These are phyloP conservation scores for Alternaria sp. DNA, from an alignment of 2,329 filamentous ascomycete species.

Conservation along the genomic window DNA sequence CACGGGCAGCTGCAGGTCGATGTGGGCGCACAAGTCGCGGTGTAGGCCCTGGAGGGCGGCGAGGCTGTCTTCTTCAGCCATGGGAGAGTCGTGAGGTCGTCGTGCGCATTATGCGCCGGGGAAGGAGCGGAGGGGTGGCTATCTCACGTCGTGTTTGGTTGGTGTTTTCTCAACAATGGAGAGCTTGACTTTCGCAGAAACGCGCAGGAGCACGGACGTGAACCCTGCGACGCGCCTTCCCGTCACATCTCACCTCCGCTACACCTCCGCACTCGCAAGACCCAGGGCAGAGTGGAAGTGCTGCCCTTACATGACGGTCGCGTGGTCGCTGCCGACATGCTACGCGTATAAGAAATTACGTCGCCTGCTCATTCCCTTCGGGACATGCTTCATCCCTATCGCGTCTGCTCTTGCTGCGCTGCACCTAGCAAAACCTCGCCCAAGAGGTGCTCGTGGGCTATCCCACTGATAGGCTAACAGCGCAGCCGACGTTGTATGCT, in stretches of 20 bases:
- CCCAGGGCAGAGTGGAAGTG: neutral
- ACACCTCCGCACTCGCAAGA: conserved; percentile 24
- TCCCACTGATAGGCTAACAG: neutral
- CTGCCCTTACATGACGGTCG: conserved; percentile 5
- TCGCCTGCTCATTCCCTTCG: neutral
- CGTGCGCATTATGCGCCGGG: conserved; percentile 44
- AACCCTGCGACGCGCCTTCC: conserved; percentile 19
- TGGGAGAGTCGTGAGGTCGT: conserved; percentile 49
- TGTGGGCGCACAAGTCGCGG: conserved; percentile 80
- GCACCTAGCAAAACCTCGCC: neutral
- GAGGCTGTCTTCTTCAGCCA: conserved; percentile 78
- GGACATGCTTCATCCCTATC: conserved; percentile 15
- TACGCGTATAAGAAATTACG: neutral
- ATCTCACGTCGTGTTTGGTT: conserved; percentile 31
- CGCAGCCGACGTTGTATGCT: neutral
- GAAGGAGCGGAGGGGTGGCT: conserved; percentile 12
- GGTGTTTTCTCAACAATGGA: conserved; percentile 31
- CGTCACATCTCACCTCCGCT: conserved; percentile 24
- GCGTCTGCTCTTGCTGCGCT: neutral
- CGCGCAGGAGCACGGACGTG: conserved; percentile 40
- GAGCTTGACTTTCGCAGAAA: conserved; percentile 33
- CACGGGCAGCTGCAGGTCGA: conserved; percentile 73
- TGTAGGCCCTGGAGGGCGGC: conserved; percentile 84
- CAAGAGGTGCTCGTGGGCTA: neutral
- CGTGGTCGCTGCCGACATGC: conserved; percentile 2